A percentile compares a stretch with the other conserved stretches of the same genome.
Evolutionary conservation across 257 asterid species (phyloP).

Genomic region (Forsythia suspensa): DNA sequence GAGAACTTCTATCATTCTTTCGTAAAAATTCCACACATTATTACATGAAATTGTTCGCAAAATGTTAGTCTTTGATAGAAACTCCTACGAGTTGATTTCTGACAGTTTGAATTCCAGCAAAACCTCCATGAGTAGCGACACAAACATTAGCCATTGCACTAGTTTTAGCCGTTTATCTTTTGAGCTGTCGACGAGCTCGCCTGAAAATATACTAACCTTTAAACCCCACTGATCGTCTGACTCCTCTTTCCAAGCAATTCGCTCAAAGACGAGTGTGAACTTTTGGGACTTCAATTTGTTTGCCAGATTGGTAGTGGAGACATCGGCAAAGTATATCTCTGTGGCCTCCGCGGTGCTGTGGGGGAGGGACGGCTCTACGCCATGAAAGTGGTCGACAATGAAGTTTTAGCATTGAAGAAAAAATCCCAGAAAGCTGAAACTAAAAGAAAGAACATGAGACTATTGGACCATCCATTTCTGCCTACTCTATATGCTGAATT

Average conservation of each 20-base stretch:
- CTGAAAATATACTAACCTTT: slow-evolving; percentile 46
- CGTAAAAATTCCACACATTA: neutral
- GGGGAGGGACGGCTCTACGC: slow-evolving; percentile 58
- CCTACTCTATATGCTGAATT: slow-evolving; percentile 76
- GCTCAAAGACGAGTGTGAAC: slow-evolving; percentile 33
- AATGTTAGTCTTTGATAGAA: slow-evolving; percentile 32
- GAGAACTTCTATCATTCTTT: neutral
- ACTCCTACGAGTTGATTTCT: slow-evolving; percentile 29
- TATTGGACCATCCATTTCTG: slow-evolving; percentile 78
- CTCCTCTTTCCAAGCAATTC: slow-evolving; percentile 49
- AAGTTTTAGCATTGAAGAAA: slow-evolving; percentile 69
- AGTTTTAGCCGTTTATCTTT: slow-evolving; percentile 70
- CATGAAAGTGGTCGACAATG: slow-evolving; percentile 82
- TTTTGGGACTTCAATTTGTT: slow-evolving; percentile 71
- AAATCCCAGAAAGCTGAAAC: slow-evolving; percentile 79
- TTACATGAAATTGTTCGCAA: slow-evolving; percentile 23
- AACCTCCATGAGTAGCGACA: slow-evolving; percentile 71
- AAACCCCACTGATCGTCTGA: slow-evolving; percentile 79
- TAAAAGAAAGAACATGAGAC: slow-evolving; percentile 66
- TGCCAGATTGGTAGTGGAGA: slow-evolving; percentile 90
- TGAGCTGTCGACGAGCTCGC: slow-evolving; percentile 56
- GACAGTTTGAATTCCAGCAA: neutral
- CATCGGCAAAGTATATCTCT: slow-evolving; percentile 71
- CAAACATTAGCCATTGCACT: slow-evolving; percentile 49
- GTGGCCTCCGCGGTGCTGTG: slow-evolving; percentile 42